Conservation (phyloP, 2,329 filamentous ascomycete genomes). For the Neocucurbitaria cava region DNA sequence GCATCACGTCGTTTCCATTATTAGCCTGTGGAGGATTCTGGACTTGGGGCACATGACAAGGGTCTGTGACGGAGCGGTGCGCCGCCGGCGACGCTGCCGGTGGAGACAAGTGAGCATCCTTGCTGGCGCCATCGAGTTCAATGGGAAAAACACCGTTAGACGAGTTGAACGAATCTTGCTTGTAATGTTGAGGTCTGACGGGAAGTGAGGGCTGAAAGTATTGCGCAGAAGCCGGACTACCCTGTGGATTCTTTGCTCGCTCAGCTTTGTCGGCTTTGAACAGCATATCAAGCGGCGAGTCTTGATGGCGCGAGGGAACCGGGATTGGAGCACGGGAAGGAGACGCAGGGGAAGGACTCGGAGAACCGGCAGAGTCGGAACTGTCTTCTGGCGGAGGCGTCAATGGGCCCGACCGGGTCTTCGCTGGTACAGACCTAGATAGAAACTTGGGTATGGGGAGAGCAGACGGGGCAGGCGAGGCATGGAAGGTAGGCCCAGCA, state of each 20-base stretch:
- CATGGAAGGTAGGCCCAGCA: constrained; percentile 92
- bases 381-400: constrained; percentile 57
- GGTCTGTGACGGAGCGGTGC: constrained; percentile 41
- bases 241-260: constrained; percentile 66
- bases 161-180: constrained; percentile 54
- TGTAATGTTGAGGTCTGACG: constrained; percentile 43
- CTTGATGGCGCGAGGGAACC: constrained; percentile 56
- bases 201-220: constrained; percentile 21
- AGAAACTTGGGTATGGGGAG: constrained; percentile 91
- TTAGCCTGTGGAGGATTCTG: constrained; percentile 47
- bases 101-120: constrained; percentile 27
- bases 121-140: constrained; percentile 64
- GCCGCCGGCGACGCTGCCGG: constrained; percentile 28
- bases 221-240: constrained; percentile 36
- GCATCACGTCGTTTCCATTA: constrained; percentile 52
- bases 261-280: constrained; percentile 88
- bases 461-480: constrained; percentile 88
- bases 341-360: constrained; percentile 56
- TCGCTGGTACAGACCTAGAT: constrained; percentile 74
- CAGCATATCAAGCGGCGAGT: constrained; percentile 87
- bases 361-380: constrained; percentile 48
- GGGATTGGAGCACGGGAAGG: constrained; percentile 58
- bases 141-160: constrained; percentile 68
- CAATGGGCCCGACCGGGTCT: constrained; percentile 51
- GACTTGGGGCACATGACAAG: constrained; percentile 36